Percentiles rank a stretch among this genome's conserved stretches.
Conservation (phyloP, 1,284 basidiomycete species). For the Puccinia polysora region DNA sequence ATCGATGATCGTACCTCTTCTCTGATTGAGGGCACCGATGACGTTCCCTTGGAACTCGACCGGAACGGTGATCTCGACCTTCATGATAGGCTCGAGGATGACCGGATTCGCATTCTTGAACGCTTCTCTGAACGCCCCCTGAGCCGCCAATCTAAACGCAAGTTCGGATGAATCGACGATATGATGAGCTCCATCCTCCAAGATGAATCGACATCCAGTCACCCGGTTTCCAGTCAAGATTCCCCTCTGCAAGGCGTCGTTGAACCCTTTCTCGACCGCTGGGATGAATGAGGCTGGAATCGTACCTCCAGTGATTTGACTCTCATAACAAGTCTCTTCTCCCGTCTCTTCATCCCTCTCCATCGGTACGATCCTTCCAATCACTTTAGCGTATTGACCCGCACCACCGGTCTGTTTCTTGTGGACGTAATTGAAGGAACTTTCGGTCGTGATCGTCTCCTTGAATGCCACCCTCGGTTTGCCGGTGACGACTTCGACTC, state of each 20-base stretch:
- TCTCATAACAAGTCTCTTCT: conserved; percentile 68
- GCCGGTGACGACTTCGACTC: conserved; percentile 85
- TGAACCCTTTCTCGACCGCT: conserved; percentile 95
- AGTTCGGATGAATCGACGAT: conserved; percentile 96
- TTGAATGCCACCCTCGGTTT: conserved; percentile 96
- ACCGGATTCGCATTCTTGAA: conserved; percentile 73
- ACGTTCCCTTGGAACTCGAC: conserved; percentile 94
- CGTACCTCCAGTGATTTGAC: conserved; percentile 82
- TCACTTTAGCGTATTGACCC: conserved; percentile 91
- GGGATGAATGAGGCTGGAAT: conserved; percentile 90
- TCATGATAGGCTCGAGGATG: conserved; percentile 96
- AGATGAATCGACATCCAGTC: conserved; percentile 76
- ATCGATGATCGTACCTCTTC: conserved; percentile 90
- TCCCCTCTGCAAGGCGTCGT: conserved; percentile 88
- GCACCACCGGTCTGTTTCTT: conserved; percentile 98
- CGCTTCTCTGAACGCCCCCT: conserved; percentile 88
- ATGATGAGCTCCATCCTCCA: conserved; percentile 89
- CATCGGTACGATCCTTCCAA: conserved; percentile 90
- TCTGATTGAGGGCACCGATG: conserved; percentile 87
- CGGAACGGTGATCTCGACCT: conserved; percentile 92
- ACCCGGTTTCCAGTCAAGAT: conserved; percentile 82
- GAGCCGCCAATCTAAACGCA: conserved; percentile 84
- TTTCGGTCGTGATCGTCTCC: conserved; percentile 79
- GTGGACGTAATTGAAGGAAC: conserved; percentile 86
- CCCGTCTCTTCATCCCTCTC: conserved; percentile 49